A percentile compares a stretch with the other conserved stretches of the same genome.
phyloP scores from a whole-genome alignment of 202 grass and related monocot species.

The Hordeum pubiflorum region DNA sequence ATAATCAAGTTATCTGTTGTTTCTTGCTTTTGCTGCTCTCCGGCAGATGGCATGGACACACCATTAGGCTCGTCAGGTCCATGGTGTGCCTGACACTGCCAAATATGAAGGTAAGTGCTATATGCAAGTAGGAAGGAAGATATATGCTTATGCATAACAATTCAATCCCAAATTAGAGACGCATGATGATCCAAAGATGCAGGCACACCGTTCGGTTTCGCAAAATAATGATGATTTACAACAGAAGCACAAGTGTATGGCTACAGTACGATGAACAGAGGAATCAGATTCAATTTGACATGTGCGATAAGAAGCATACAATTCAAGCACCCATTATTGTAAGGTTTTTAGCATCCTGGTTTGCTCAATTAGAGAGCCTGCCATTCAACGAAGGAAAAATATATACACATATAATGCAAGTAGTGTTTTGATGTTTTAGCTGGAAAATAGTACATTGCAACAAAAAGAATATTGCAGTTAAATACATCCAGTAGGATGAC shows the following conservation, averaged over 20 bases:
- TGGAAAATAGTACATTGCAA: not conserved
- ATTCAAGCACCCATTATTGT: not conserved
- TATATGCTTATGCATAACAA: not conserved
- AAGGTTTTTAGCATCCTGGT: not conserved
- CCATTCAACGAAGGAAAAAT: not conserved
- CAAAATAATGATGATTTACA: not conserved
- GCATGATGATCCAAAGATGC: conserved; percentile 15
- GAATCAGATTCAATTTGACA: not conserved
- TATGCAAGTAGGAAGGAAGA: not conserved
- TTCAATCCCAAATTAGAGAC: not conserved
- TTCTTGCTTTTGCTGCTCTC: conserved; percentile 22
- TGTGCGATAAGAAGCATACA: not conserved
- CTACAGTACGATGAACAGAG: not conserved
- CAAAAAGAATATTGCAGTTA: not conserved
- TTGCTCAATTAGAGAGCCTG: not conserved
- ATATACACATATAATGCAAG: not conserved
- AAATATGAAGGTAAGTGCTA: not conserved
- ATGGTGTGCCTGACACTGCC: not conserved
- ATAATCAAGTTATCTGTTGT: conserved; percentile 11
- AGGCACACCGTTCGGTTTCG: not conserved
- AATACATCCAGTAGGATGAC: not conserved
- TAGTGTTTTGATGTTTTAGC: not conserved
- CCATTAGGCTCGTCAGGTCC: not conserved
- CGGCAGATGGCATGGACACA: not conserved
- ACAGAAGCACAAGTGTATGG: not conserved